Evolutionary conservation across 2,329 filamentous ascomycete species (phyloP), one percentile per base, ranked within the genome.

Genomic region (Fusarium azukiicola): DNA sequence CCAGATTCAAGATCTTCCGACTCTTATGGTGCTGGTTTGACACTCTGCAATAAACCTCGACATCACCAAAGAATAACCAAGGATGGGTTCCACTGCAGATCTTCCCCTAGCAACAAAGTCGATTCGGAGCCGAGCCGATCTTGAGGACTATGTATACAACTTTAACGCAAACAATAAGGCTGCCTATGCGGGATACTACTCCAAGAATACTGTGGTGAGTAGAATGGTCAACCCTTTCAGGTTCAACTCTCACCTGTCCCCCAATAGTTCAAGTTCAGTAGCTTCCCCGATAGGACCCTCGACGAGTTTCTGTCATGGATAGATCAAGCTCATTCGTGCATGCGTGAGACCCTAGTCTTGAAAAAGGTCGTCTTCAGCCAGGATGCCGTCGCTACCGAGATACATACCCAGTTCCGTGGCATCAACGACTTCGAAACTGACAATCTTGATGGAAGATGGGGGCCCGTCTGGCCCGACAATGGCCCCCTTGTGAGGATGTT

Each of bases 151-250:
- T 58, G 52, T 58, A 32, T 38, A 58, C 27, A 58, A 38, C 52
- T 58, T 58, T 58, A 58, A 58, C 52, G 52, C 52, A 32, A 58
- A 58, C 52, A 58, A 58, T 23, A 58, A 58, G 27, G 52, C 52
- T 27, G 52, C 52, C 32, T 58, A 58, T 38, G 21, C 52, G 16
- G 52, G n/a, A 23, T 58, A 58, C 23, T 58, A 58, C 27, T 21
- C 52, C 5, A 58, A 58, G 27, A 58, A 58, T 32, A 27, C 52
- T 23, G 52, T 58, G 52, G 52, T 32, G 27, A 38, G 52, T 38
- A 58, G 4, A 32, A 32, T 19, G 27, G 10, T 21, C 27, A 58
- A 58, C n/a, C 32, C 19, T 38, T 58, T 58, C 52, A 58, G 9
- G 52, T 14, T 58, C 52, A 17, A 23, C 52, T 58, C 52, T 58